Evolutionary conservation across 2,329 filamentous ascomycete genomes (phyloP).

Genomic region (Pyricularia pennisetigena): DNA sequence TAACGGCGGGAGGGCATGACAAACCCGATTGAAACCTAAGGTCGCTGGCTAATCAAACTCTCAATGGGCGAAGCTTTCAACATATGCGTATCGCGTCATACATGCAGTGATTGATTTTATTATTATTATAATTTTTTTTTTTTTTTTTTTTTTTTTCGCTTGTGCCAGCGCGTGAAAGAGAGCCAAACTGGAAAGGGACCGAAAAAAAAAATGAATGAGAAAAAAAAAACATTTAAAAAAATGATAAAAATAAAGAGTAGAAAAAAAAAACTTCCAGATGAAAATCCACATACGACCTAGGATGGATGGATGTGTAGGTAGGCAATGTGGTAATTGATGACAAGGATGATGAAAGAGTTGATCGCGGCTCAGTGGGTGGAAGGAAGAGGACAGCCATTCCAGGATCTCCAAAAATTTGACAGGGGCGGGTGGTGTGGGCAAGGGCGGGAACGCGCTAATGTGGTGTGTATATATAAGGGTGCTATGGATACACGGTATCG

Average conservation of each 20-base stretch:
- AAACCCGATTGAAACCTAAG: neutral
- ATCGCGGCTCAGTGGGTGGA: neutral
- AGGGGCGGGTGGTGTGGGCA: constrained; percentile 2
- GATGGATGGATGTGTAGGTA: neutral
- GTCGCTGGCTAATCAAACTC: neutral
- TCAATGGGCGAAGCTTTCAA: neutral
- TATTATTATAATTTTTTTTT: neutral
- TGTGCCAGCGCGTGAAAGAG: neutral
- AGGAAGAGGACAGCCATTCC: neutral
- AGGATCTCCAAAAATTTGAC: constrained; percentile 6
- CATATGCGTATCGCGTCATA: neutral
- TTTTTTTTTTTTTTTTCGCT: neutral
- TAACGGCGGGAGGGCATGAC: neutral
- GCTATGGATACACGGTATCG: constrained; percentile 9
- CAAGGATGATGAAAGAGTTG: neutral
- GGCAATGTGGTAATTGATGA: neutral
- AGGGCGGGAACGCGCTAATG: constrained; percentile 9
- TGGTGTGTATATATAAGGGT: constrained; percentile 20
- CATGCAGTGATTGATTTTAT: neutral
- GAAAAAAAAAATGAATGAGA: neutral
- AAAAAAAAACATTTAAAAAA: neutral
- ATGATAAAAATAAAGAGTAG: neutral
- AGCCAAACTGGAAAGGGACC: neutral
- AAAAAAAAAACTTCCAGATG: neutral
- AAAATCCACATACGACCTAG: neutral